phyloP scores from a whole-genome alignment of 192 early-diverging fungal genomes.

The Backusella circina region DNA sequence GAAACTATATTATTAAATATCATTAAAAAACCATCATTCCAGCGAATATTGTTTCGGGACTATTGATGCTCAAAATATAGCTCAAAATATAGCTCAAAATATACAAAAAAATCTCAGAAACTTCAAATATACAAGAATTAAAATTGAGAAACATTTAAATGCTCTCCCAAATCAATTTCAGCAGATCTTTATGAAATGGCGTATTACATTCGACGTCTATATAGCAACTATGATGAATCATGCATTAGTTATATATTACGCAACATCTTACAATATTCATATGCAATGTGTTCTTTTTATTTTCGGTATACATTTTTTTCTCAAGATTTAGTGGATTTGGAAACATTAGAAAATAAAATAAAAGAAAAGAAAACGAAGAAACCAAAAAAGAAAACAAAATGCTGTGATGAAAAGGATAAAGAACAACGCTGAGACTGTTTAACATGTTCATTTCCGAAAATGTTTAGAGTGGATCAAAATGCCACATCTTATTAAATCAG shows the following conservation, averaged over 20 bases:
- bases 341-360: background rate
- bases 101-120: background rate
- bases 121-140: background rate
- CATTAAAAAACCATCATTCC: background rate
- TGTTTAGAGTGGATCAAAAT: background rate
- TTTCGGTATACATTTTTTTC: background rate
- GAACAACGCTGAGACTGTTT: background rate
- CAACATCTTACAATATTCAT: background rate
- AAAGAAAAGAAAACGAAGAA: background rate
- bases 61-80: background rate
- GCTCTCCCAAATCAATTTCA: background rate
- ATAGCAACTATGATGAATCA: background rate
- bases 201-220: background rate
- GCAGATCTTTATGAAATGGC: background rate
- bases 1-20: background rate
- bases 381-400: background rate
- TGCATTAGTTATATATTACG: background rate
- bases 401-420: background rate
- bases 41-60: background rate
- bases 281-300: background rate
- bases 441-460: background rate
- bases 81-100: background rate
- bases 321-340: background rate
- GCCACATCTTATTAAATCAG: background rate
- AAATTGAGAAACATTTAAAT: background rate